Conservation (phyloP, 2,329 filamentous ascomycete species). For the Fusarium nisikadoi region DNA sequence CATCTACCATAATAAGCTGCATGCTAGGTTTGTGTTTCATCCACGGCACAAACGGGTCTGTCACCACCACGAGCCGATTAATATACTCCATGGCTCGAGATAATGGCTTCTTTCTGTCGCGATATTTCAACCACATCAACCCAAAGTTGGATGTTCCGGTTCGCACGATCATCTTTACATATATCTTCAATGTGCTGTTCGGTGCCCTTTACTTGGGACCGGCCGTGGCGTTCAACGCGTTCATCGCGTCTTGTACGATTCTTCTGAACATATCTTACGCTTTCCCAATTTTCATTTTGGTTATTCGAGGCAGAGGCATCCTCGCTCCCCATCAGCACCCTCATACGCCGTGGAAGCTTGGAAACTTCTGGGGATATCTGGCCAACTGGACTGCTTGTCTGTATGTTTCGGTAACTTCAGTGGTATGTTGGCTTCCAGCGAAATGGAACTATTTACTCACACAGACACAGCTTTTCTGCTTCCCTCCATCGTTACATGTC, state of each 20-base stretch:
- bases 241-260: background rate
- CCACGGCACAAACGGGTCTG: background rate
- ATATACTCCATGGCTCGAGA: background rate
- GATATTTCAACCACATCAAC: background rate
- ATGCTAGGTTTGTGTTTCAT: background rate
- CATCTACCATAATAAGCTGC: background rate
- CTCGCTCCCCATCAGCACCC: background rate
- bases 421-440: background rate
- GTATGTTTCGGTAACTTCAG: background rate
- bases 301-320: background rate
- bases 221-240: background rate
- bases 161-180: background rate
- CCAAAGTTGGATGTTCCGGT: background rate
- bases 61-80: background rate
- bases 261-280: background rate
- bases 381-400: background rate
- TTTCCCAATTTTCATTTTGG: background rate
- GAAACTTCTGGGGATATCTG: background rate
- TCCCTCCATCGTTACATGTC: background rate
- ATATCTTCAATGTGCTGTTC: background rate
- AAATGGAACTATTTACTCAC: background rate
- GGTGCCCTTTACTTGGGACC: background rate
- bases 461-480: background rate
- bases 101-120: background rate
- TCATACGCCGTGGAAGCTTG: background rate